Conservation (phyloP, 441 rosid species). For the Syzygium syzygioides region DNA sequence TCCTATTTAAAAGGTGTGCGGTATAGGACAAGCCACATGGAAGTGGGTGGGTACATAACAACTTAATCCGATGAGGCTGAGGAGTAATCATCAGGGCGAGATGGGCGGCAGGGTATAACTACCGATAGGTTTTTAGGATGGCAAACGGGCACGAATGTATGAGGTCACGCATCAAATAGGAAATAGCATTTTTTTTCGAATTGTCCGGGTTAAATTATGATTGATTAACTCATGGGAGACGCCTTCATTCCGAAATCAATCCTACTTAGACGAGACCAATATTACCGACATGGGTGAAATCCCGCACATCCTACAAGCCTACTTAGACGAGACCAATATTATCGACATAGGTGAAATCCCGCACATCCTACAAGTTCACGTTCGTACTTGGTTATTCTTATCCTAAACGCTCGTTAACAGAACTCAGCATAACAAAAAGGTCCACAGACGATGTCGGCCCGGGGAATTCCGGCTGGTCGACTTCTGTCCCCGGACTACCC, state of each 20-base stretch:
- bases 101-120: neutral
- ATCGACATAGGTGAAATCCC: neutral
- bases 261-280: neutral
- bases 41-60: neutral
- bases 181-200: neutral
- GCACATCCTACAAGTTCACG: neutral
- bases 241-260: neutral
- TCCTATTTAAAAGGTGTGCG: neutral
- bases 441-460: neutral
- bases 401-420: neutral
- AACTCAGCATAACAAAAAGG: too few relatives aligned
- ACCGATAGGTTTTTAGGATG: neutral
- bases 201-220: neutral
- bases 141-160: neutral
- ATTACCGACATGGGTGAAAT: neutral
- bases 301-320: too few relatives aligned
- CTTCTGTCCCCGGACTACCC: neutral
- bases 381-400: neutral
- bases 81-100: neutral
- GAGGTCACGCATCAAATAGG: too few relatives aligned
- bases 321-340: neutral
- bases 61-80: neutral
- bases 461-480: neutral
- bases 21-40: neutral
- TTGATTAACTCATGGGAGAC: too few relatives aligned